phyloP scores from a whole-genome alignment of 495 filamentous ascomycete genomes.

The Aspergillus conjunctus region DNA sequence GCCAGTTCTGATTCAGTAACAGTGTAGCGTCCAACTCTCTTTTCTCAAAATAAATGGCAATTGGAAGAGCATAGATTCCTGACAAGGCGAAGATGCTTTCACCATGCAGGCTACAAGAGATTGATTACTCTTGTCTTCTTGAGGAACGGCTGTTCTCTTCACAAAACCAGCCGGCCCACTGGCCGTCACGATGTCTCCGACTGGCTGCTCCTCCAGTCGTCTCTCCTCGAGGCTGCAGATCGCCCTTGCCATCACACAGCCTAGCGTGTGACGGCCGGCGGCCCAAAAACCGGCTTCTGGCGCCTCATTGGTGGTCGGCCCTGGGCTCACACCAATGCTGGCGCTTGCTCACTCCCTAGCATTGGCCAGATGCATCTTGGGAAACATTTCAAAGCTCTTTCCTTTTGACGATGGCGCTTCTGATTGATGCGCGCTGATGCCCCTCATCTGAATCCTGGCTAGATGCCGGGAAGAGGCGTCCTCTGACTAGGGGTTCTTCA shows the following conservation, averaged over 20 bases:
- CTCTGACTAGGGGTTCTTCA: slow-evolving; percentile 4
- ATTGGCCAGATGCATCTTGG: slow-evolving; percentile 48
- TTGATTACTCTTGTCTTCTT: no score
- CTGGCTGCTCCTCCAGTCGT: slow-evolving; percentile 1
- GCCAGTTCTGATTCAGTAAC: no score
- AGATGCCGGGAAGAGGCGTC: slow-evolving; percentile 23
- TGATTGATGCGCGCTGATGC: slow-evolving; percentile 28
- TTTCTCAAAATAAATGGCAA: no score
- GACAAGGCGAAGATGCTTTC: not conserved
- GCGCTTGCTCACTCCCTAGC: slow-evolving; percentile 42
- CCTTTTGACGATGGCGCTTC: slow-evolving; percentile 27
- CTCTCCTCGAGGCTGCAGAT: slow-evolving; percentile 36
- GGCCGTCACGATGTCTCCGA: not conserved
- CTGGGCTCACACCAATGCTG: slow-evolving; percentile 31
- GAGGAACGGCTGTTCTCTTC: not conserved
- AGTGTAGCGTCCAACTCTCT: no score
- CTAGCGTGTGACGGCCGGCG: slow-evolving; percentile 47
- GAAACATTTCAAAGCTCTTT: slow-evolving; percentile 33
- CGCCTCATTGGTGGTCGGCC: slow-evolving; percentile 40
- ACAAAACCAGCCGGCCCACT: not conserved
- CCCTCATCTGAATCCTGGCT: slow-evolving; percentile 34
- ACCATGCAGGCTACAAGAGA: not conserved
- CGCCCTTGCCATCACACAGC: slow-evolving; percentile 38
- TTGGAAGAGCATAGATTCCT: no score
- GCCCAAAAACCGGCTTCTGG: slow-evolving; percentile 23